phyloP scores from a whole-genome alignment of 805 yeast species.

The Candida ficus region DNA sequence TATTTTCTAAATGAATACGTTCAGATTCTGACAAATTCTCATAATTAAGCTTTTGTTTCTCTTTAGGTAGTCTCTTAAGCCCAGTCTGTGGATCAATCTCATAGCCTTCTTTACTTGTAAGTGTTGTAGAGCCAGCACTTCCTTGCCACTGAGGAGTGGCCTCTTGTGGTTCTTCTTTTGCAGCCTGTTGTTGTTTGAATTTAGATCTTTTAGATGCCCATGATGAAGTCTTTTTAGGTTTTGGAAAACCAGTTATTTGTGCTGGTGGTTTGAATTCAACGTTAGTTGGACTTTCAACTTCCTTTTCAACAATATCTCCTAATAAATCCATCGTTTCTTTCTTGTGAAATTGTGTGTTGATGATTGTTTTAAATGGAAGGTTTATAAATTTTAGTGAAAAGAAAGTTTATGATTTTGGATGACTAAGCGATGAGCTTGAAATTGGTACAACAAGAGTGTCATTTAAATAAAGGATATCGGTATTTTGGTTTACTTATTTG shows the following conservation, averaged over 20 bases:
- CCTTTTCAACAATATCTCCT: constrained; percentile 87
- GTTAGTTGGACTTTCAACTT: constrained; percentile 87
- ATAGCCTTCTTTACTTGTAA: constrained; percentile 81
- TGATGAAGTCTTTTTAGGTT: constrained; percentile 60
- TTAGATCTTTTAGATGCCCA: constrained; percentile 67
- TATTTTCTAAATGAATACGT: constrained; percentile 71
- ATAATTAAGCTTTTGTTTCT: constrained; percentile 60
- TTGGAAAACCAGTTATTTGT: constrained; percentile 85
- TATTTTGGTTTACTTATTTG: neutral
- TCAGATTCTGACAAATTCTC: constrained; percentile 53
- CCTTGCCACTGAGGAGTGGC: constrained; percentile 39
- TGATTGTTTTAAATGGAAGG: too few relatives aligned
- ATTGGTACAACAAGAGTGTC: too few relatives aligned
- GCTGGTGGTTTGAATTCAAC: constrained; percentile 51
- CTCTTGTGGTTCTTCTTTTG: constrained; percentile 75
- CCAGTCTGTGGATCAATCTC: constrained; percentile 78
- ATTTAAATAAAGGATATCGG: neutral
- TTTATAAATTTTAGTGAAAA: neutral
- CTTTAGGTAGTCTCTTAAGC: constrained; percentile 82
- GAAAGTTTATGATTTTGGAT: neutral
- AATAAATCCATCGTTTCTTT: constrained; percentile 62
- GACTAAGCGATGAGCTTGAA: constrained; percentile 2
- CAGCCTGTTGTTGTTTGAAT: constrained; percentile 93
- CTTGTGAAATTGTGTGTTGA: neutral
- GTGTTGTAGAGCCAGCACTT: neutral